Evolutionary conservation across 306 rosid genomes (phyloP).

Genomic region (Citrullus amarus): DNA sequence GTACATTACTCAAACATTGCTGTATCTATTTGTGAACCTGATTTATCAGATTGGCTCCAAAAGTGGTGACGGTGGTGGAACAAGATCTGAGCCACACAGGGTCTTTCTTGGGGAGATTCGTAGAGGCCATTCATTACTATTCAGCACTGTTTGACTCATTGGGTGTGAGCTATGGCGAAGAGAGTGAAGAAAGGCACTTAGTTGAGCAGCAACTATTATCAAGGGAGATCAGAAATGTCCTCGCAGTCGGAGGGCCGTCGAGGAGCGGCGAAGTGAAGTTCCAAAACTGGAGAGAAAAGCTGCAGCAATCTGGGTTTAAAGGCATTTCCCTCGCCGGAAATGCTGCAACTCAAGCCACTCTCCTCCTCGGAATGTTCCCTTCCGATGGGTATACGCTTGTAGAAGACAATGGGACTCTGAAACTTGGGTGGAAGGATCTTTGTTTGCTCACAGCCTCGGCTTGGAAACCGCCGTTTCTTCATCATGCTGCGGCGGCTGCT

Average conservation of each 20-base stretch:
- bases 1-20: not conserved
- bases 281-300: slow-evolving; percentile 88
- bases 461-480: slow-evolving; percentile 67
- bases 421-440: slow-evolving; percentile 98
- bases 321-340: slow-evolving; percentile 87
- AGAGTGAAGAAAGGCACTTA: slow-evolving; percentile 90
- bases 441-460: slow-evolving; percentile 98
- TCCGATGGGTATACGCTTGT: slow-evolving; percentile 92
- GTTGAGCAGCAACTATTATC: slow-evolving; percentile 91
- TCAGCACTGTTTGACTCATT: slow-evolving; percentile 88
- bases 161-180: slow-evolving; percentile 91
- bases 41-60: slow-evolving; percentile 74
- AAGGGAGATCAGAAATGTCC: slow-evolving; percentile 77
- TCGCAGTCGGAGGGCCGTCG: slow-evolving; percentile 87
- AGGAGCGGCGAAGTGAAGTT: slow-evolving; percentile 79
- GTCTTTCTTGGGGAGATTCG: slow-evolving; percentile 87
- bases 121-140: slow-evolving; percentile 96
- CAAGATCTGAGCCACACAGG: slow-evolving; percentile 90
- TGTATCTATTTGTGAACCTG: not conserved
- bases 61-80: slow-evolving; percentile 96
- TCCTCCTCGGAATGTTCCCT: slow-evolving; percentile 88
- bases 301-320: slow-evolving; percentile 76
- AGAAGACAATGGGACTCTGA: slow-evolving; percentile 89
- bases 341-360: slow-evolving; percentile 86
- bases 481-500: not conserved